phyloP scores from a whole-genome alignment of 768 basidiomycete species.

The Naganishia friedmannii region DNA sequence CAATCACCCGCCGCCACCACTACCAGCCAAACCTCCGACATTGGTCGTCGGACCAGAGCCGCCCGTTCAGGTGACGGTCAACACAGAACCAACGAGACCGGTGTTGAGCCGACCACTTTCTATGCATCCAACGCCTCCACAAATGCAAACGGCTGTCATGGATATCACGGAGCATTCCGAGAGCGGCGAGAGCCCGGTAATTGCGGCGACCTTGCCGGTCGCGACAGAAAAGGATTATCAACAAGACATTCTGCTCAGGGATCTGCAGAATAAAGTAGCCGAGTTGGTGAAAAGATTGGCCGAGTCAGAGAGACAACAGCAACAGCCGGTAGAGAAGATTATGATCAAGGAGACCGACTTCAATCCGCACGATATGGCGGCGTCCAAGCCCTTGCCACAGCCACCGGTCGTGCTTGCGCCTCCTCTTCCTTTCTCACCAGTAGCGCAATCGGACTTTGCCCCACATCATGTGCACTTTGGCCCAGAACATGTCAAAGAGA shows the following conservation, averaged over 20 bases:
- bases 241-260: constrained; percentile 45
- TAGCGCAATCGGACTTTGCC: background rate
- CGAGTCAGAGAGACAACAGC: constrained; percentile 1
- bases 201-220: constrained; percentile 29
- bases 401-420: background rate
- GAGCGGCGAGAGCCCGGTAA: constrained; percentile 31
- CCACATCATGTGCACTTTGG: constrained; percentile 27
- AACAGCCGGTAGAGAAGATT: constrained; percentile 10
- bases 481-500: constrained; percentile 31
- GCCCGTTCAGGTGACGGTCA: constrained; percentile 17
- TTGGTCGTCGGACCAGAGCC: constrained; percentile 42
- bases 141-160: constrained; percentile 23
- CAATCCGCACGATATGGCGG: constrained; percentile 17
- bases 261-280: constrained; percentile 45
- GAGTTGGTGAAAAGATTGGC: constrained; percentile 41
- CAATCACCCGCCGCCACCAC: constrained; percentile 33
- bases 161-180: constrained; percentile 30
- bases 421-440: constrained; percentile 15
- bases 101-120: background rate
- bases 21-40: constrained; percentile 43
- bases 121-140: constrained; percentile 9
- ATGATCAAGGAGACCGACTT: constrained; percentile 26
- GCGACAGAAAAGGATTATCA: constrained; percentile 40
- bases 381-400: constrained; percentile 19
- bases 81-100: background rate